Evolutionary conservation across 2,329 filamentous ascomycete genomes (phyloP).

Genomic region (Reticulascus tulasneorum): DNA sequence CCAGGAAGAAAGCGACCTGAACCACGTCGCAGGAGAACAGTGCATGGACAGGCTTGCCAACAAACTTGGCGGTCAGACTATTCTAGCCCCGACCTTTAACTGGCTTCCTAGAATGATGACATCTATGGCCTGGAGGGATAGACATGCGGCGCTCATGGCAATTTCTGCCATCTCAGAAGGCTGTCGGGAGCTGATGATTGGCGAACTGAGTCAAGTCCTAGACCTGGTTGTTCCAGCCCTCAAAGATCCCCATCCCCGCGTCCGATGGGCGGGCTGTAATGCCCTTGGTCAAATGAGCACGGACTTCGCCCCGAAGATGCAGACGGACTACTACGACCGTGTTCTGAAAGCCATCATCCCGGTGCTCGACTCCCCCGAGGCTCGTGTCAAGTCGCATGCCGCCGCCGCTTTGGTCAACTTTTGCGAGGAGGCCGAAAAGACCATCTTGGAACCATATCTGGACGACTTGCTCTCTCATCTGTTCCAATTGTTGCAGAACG

Average conservation of each 20-base stretch:
- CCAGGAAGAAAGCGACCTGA: slow-evolving; percentile 91
- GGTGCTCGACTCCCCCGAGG: slow-evolving; percentile 83
- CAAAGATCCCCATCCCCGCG: slow-evolving; percentile 84
- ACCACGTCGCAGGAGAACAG: slow-evolving; percentile 96
- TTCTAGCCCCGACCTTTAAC: slow-evolving; percentile 88
- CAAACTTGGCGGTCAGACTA: slow-evolving; percentile 90
- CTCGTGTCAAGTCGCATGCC: slow-evolving; percentile 92
- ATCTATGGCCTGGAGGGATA: slow-evolving; percentile 88
- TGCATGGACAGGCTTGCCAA: slow-evolving; percentile 97
- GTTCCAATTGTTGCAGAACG: slow-evolving; percentile 81
- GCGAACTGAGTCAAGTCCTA: slow-evolving; percentile 88
- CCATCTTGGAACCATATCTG: slow-evolving; percentile 85
- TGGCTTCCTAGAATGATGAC: slow-evolving; percentile 99
- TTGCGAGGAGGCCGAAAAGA: slow-evolving; percentile 95
- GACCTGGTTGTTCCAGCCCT: slow-evolving; percentile 92
- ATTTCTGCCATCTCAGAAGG: slow-evolving; percentile 98
- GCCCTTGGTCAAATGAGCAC: slow-evolving; percentile 99
- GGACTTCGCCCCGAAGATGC: slow-evolving; percentile 97
- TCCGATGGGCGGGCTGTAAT: slow-evolving; percentile 96
- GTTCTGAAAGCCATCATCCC: slow-evolving; percentile 90
- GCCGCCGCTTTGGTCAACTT: slow-evolving; percentile 98
- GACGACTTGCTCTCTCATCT: slow-evolving; percentile 82
- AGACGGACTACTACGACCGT: slow-evolving; percentile 85
- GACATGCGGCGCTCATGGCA: slow-evolving; percentile 96
- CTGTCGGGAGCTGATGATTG: slow-evolving; percentile 92